Evolutionary conservation across 352 stramenopile genomes (phyloP), one percentile per base, ranked within the genome.

Genomic region (Globisporangium carolinianum): DNA sequence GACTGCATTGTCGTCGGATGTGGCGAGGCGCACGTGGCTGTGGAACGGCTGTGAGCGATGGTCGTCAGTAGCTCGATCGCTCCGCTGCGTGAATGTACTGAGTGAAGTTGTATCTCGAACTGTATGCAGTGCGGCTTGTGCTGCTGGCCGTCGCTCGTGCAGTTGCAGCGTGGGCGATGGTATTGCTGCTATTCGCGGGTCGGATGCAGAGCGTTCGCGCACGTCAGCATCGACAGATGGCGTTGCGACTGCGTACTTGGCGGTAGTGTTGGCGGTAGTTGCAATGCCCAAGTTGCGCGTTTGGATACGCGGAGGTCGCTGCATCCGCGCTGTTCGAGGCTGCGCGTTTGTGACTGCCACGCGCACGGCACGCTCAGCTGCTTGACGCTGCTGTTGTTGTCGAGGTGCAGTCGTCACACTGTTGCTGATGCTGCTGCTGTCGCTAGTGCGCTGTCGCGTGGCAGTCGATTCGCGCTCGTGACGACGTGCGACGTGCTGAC

Each of bases 71-170:
- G 42, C 3, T 8, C 38, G 15, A 14, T 51, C 51, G 7, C n/a
- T 18, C 10, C 58, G 24, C 53, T 55, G 58, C 5, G 51, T 38
- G n/a, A 63, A 35, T 9, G 49, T 39, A 6, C 39, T 43, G 8
- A 59, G 53, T 8, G 4, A 42, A 54, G 14, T 32, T 32, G 24
- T 32, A 32, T 32, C 24, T 32, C 9, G 41, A 46, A 15, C 42
- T n/a, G 42, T 17, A 32, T 32, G 24, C 24, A 32, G 24, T 32
- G 24, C 24, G 3, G 24, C 2, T 32, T 32, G 24, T 32, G 24
- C 24, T 32, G 24, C 24, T 32, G 24, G 24, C 1, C 2, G 24
- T 32, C 24, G 24, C 24, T 32, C 24, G 24, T 32, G 24, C 1
- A 32, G 24, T 32, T 32, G 24, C 24, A 32, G 24, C 24, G 24